Base-by-base conservation (phyloP, 1,139 yeast species). In the Candida mesenterica region DNA sequence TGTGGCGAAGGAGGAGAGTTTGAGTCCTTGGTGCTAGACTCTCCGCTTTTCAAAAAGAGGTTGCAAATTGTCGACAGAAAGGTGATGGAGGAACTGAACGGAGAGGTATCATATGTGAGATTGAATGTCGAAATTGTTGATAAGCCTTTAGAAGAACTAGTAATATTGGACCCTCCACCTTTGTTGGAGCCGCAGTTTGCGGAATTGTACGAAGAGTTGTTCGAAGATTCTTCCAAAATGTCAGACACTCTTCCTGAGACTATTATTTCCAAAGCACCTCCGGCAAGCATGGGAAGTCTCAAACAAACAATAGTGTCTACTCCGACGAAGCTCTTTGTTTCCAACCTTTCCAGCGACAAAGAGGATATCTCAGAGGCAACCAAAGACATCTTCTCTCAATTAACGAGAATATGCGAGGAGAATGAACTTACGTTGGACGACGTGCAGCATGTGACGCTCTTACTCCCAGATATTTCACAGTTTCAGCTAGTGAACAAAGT, bases 1-100 rank as follows among this genome's bases (percentile, higher is more conserved):
- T 92, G 98, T 64, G 98, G 98, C 6, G 98, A 92, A 65, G 98
- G 98, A 15, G 98, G 98, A 1, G 98, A 92, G 58, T 92, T 89
- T 57, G 98, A 92, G 55, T 83, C 96, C 0, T 65, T 90, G 46
- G 97, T 92, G 3, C 67, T 92, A 20, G 97, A 92, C 58, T 86
- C 95, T 2, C 95, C 96, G 0, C 80, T 86, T 41, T 92, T 92
- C 61, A 65, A 62, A 26, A 77, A 78, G 34, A 67, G 62, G 40
- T 57, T 90, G 32, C 65, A 62, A 13, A 61, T 86, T 14, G 60
- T 55, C 0, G 62, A 68, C 3, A 54, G 63, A 20, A 56, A 63
- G 20, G 57, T 75, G 1, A 63, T 78, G 2, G 61, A 69, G 12
- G 79, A 75, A 42, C 62, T 74, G 1, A 66, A 71, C 27, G 77